Evolutionary conservation across 805 yeast genomes (phyloP).

Genomic region (Cyberlindnera maclurae): DNA sequence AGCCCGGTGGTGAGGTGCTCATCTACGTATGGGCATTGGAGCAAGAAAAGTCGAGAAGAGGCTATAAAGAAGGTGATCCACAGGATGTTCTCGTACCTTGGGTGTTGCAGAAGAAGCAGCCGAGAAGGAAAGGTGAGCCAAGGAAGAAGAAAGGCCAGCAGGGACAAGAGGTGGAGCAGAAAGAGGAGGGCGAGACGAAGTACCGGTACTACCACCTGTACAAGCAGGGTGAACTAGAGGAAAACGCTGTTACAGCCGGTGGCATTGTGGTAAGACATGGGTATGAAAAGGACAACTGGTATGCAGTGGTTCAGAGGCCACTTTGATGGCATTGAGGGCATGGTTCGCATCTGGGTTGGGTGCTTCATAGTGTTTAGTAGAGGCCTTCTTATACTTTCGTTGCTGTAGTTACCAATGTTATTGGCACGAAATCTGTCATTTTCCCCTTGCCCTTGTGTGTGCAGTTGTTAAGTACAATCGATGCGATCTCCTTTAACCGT

Average conservation of each 20-base stretch:
- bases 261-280: conserved; percentile 63
- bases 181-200: conserved; percentile 41
- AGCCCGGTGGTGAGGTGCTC: conserved; percentile 57
- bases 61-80: conserved; percentile 85
- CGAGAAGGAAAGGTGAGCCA: conserved; percentile 26
- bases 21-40: conserved; percentile 97
- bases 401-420: neutral
- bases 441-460: neutral
- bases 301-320: conserved; percentile 43
- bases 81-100: conserved; percentile 96
- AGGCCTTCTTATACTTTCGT: too few species aligned
- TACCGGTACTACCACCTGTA: conserved; percentile 88
- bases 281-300: conserved; percentile 94
- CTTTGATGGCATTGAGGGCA: neutral
- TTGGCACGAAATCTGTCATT: neutral
- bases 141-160: conserved; percentile 21
- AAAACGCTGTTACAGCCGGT: conserved; percentile 67
- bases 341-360: neutral
- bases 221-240: conserved; percentile 71
- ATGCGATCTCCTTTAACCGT: too few species aligned
- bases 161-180: conserved; percentile 7
- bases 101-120: conserved; percentile 58
- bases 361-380: too few species aligned
- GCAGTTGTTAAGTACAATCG: too few species aligned
- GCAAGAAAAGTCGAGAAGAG: conserved; percentile 80